These are phyloP conservation scores for Entelexis sorbosivorans DNA, from an alignment of 1,139 yeast species.

Conservation along the genomic window DNA sequence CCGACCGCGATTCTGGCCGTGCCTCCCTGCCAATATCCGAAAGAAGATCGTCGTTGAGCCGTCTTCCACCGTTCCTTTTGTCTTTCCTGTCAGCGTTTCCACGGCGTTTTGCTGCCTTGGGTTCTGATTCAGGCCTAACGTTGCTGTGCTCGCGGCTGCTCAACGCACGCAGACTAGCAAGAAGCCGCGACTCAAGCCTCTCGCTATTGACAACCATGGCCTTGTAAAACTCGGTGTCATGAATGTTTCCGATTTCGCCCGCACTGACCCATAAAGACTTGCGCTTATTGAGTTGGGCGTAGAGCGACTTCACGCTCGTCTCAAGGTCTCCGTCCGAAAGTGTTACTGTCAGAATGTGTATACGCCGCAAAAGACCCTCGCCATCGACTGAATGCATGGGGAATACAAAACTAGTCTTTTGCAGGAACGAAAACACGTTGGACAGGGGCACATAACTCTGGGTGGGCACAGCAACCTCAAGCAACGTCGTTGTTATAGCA, in stretches of 20 bases:
- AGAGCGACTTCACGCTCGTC: conserved; percentile 19
- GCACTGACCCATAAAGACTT: neutral
- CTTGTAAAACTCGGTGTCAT: neutral
- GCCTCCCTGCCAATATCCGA: neutral
- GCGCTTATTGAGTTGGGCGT: conserved; percentile 14
- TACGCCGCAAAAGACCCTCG: neutral
- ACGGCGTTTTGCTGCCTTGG: neutral
- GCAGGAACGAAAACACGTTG: conserved; percentile 14
- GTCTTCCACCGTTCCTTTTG: neutral
- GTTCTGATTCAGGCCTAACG: neutral
- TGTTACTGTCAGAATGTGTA: conserved; percentile 10
- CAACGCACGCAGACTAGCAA: conserved; percentile 1
- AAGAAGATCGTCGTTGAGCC: neutral
- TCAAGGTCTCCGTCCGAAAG: conserved; percentile 13
- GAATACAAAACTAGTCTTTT: conserved; percentile 13
- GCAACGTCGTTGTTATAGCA: conserved; percentile 1
- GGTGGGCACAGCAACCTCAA: conserved; percentile 14
- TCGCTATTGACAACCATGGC: neutral
- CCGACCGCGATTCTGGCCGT: neutral
- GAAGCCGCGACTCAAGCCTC: conserved; percentile 5
- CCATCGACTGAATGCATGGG: conserved; percentile 14
- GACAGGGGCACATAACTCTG: conserved; percentile 12
- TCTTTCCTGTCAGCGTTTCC: neutral
- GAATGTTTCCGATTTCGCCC: neutral
- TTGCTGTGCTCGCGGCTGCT: neutral